Base-by-base conservation (phyloP, 208 protist species). In the Zelonia costaricensis region DNA sequence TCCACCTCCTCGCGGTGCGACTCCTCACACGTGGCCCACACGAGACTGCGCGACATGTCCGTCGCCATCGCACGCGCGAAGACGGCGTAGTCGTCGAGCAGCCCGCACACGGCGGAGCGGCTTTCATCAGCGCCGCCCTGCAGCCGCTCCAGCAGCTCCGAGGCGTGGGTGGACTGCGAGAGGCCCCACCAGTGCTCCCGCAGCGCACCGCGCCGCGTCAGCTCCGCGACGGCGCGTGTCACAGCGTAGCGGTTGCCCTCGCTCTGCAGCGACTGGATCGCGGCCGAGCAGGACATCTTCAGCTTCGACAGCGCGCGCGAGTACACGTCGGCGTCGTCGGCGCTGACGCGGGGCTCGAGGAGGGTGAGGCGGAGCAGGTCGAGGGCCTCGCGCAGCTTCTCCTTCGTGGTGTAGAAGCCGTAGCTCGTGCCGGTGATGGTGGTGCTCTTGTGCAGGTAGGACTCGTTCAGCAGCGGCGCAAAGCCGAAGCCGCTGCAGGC, bases 21-120 rank as follows among this genome's bases (percentile, higher is more conserved):
- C 27, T 71, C 74, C 68, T 96, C 91, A 36, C 91, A 96, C 16
- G 88, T 92, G n/a, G 91, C 88, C 88, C 91, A 96, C 33, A 89
- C 18, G 3, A 79, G 52, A 25, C 83, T 80, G 35, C 49, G 18
- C n/a, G 71, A 53, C 55, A 94, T 64, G 44, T 74, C 71, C 22
- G 44, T 44, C n/a, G 69, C 78, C 42, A 96, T 63, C 25, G 65
- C 68, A 3, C 22, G 33, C 10, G 78, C 72, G 43, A 86, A 69
- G n/a, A 33, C 25, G 7, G 48, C 57, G 63, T 91, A 84, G 39
- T 77, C 73, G 2, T 20, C 27, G 47, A 92, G 56, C 15, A 94
- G 55, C 5, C 9, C 42, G n/a, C 45, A 49, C 25, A 94, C 59
- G 2, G 68, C 44, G 16, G 10, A 22, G 10, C 56, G 56, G 13